Base-by-base conservation (phyloP, 768 basidiomycete genomes). In the Leccinum aurantiacum region DNA sequence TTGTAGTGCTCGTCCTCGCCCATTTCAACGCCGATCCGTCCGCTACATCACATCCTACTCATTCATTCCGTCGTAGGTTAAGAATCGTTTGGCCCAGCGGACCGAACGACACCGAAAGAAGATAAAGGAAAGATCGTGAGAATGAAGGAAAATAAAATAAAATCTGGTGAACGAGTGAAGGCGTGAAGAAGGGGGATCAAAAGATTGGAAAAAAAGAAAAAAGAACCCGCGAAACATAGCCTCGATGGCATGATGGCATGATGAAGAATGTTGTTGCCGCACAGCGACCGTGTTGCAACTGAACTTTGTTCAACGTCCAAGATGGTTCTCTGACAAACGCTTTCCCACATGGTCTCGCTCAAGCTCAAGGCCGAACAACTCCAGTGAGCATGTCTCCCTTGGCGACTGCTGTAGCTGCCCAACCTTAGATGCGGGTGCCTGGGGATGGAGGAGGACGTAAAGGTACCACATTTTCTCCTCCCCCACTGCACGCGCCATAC, bases 401-500 rank as follows among this genome's bases (percentile, higher is more conserved):
- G 65, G 17, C 38, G 38, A 41, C 8, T 41, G 37, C 37, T 37
- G 31, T 11, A 33, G 10, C 31, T 31, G 31, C 31, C 31, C 31
- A 14, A 37, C 37, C 37, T n/a, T 8, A 41, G 17, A 41, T 41
- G 17, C 17, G 17, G 2, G 17, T 41, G 38, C 17, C 17, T 41
- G 24, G 3, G 13, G 11, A 2, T 3, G 3, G 10, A 17, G 10
- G 24, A 11, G 22, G 9, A 15, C 15, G n/a, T 4, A 8, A 19
- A 25, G 11, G n/a, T 13, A 29, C 4, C n/a, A 15, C 38, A 33
- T 8, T 3, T n/a, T 41, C 13, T 46, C 53, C 14, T 25, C 22
- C 59, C 35, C 35, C 31, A 37, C 10, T 31, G 7, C 58, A 47
- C 50, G 53, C 33, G 5, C n/a, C 3, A 33, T 13, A 72, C 81